Percentiles rank a stretch among this genome's conserved stretches.
Evolutionary conservation across 2,329 filamentous ascomycete species (phyloP).

Genomic region (Aspergillus eucalypticola): DNA sequence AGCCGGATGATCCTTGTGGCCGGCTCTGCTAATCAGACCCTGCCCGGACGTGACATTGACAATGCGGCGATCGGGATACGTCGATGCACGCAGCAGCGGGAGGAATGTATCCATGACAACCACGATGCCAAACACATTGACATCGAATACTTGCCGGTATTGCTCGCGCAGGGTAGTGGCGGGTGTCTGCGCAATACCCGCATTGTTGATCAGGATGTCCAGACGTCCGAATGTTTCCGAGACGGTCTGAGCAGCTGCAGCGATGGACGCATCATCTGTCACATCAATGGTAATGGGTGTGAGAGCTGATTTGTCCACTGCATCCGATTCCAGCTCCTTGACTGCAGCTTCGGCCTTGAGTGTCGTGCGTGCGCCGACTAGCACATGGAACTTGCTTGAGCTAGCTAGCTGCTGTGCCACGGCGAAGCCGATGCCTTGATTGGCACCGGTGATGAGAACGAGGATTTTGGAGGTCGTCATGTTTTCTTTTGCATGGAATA

Average conservation of each 20-base stretch:
- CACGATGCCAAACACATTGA: constrained; percentile 6
- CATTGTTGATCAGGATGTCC: constrained; percentile 11
- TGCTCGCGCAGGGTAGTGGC: constrained; percentile 1
- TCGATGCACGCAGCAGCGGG: constrained; percentile 9
- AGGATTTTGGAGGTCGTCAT: neutral
- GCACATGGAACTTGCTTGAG: constrained; percentile 3
- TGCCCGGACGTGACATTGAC: constrained; percentile 14
- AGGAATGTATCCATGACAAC: constrained; percentile 6
- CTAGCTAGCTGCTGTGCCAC: neutral
- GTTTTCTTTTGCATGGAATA: neutral
- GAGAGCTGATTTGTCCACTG: neutral
- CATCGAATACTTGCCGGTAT: constrained; percentile 5
- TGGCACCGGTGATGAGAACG: constrained; percentile 10
- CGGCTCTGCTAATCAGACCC: constrained; percentile 9
- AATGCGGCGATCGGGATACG: constrained; percentile 14
- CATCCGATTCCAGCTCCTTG: neutral
- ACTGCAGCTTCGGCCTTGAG: constrained; percentile 2
- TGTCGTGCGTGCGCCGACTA: constrained; percentile 5
- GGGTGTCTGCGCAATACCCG: neutral
- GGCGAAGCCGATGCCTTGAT: constrained; percentile 7
- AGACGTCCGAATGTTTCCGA: neutral
- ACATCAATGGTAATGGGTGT: constrained; percentile 6
- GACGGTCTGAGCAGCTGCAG: neutral
- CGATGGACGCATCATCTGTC: constrained; percentile 1
- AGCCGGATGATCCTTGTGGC: neutral